Conservation (phyloP, 345 rosid species). For the Eucalyptus cladocalyx region DNA sequence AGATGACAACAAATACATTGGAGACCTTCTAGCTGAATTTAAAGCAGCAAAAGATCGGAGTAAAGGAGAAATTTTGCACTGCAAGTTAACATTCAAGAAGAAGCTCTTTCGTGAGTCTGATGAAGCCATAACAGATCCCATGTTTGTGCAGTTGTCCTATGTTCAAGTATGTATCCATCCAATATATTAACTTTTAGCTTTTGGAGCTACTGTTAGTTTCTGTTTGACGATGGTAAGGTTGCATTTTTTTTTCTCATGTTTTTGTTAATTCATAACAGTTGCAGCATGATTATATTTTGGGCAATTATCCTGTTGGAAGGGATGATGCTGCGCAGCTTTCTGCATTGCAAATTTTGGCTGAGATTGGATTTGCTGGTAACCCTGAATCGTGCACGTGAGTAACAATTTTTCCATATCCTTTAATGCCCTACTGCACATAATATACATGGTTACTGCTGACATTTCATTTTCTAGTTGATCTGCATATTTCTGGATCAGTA, state of each 20-base stretch:
- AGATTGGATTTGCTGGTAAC: constrained; percentile 72
- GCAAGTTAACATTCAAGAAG: constrained; percentile 82
- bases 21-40: constrained; percentile 86
- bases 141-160: constrained; percentile 93
- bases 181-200: neutral
- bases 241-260: neutral
- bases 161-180: constrained; percentile 61
- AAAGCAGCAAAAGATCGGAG: constrained; percentile 91
- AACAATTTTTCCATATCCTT: neutral
- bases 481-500: neutral
- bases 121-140: constrained; percentile 87
- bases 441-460: neutral
- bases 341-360: constrained; percentile 91
- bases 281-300: constrained; percentile 94
- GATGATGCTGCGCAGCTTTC: constrained; percentile 97
- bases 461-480: neutral
- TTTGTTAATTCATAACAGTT: constrained; percentile 35
- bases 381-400: constrained; percentile 93
- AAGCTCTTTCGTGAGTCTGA: constrained; percentile 94
- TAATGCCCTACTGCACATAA: neutral
- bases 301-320: constrained; percentile 98
- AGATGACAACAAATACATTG: constrained; percentile 95
- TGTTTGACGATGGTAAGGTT: neutral
- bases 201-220: neutral
- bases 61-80: constrained; percentile 93